Conservation (phyloP, 2,329 filamentous ascomycete species). For the Diaporthe aspalathi region DNA sequence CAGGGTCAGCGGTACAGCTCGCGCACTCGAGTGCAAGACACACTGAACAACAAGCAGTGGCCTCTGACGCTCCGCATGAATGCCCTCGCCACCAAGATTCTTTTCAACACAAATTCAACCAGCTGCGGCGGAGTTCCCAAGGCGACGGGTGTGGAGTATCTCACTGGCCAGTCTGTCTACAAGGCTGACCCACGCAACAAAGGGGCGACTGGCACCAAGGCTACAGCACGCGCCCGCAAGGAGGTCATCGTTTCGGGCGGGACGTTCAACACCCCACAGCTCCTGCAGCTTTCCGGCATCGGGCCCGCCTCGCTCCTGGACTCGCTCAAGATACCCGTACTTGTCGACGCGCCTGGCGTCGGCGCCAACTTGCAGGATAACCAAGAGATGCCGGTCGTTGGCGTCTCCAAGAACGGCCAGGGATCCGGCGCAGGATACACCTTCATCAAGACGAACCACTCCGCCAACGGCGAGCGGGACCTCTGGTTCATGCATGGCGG, state of each 20-base stretch:
- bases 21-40: constrained; percentile 40
- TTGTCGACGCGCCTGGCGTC: constrained; percentile 60
- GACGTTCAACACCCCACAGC: constrained; percentile 60
- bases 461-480: constrained; percentile 57
- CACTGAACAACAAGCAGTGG: constrained; percentile 6
- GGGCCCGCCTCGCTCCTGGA: constrained; percentile 56
- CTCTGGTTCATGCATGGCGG: constrained; percentile 65
- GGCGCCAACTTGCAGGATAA: constrained; percentile 63
- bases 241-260: constrained; percentile 62
- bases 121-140: neutral
- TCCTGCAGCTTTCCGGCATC: constrained; percentile 62
- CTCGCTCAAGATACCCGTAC: constrained; percentile 56
- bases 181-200: constrained; percentile 33
- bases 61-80: neutral
- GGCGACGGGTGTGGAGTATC: constrained; percentile 18
- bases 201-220: constrained; percentile 43
- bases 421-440: constrained; percentile 42
- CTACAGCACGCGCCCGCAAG: constrained; percentile 41
- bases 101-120: constrained; percentile 33
- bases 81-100: constrained; percentile 31
- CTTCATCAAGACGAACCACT: constrained; percentile 47
- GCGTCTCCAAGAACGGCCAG: constrained; percentile 38
- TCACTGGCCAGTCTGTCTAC: constrained; percentile 19
- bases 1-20: constrained; percentile 42
- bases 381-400: constrained; percentile 53